Conservation (phyloP, 2,329 filamentous ascomycete genomes). For the Xylariomycetidae sp. region DNA sequence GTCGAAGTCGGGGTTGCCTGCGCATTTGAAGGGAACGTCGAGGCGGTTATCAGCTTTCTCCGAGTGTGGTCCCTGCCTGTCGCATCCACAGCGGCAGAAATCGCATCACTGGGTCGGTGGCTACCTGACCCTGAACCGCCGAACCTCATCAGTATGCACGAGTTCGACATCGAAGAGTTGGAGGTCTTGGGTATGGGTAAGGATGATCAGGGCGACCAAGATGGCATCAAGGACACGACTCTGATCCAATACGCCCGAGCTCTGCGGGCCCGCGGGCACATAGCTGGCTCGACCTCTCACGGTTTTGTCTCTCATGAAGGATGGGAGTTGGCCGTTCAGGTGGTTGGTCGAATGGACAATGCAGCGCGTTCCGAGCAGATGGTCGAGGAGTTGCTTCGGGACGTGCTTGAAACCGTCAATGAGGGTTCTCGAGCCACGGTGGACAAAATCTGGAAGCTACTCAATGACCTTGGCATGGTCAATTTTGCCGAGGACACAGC, state of each 20-base stretch:
- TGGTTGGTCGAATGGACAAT: conserved; percentile 77
- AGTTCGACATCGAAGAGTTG: conserved; percentile 76
- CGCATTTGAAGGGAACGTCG: conserved; percentile 74
- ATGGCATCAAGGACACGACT: conserved; percentile 72
- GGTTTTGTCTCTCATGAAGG: conserved; percentile 52
- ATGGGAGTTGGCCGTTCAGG: conserved; percentile 83
- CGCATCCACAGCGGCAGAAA: conserved; percentile 71
- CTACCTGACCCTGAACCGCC: conserved; percentile 54
- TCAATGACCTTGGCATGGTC: conserved; percentile 71
- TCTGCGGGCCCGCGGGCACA: conserved; percentile 50
- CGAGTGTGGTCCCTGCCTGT: conserved; percentile 76
- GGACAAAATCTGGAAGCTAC: conserved; percentile 73
- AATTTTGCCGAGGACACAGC: conserved; percentile 75
- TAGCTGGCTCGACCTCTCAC: conserved; percentile 30
- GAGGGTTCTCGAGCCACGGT: conserved; percentile 66
- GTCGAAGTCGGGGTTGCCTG: conserved; percentile 79
- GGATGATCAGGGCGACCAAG: conserved; percentile 49
- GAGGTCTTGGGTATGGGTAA: conserved; percentile 69
- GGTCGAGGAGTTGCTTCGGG: conserved; percentile 64
- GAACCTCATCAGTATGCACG: conserved; percentile 51
- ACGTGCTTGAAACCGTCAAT: conserved; percentile 55
- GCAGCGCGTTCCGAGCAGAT: conserved; percentile 63
- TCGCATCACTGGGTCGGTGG: conserved; percentile 81
- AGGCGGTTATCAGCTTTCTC: conserved; percentile 68
- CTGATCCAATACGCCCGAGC: conserved; percentile 69